phyloP scores from a whole-genome alignment of 345 rosid genomes.

The Geranium brycei region DNA sequence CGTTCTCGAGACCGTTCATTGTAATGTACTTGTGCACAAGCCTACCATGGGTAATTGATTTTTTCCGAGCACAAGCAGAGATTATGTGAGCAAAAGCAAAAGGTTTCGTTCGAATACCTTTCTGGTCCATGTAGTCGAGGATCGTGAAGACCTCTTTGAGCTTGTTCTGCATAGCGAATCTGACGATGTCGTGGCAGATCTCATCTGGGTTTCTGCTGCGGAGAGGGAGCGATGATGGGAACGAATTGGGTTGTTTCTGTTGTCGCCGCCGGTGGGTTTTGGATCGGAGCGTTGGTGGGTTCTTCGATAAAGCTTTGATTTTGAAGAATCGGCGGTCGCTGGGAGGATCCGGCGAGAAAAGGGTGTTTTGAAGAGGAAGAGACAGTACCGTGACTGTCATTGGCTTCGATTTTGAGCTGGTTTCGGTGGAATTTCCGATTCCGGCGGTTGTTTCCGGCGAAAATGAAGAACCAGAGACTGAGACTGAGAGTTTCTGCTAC shows the following conservation, averaged over 20 bases:
- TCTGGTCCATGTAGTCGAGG: constrained; percentile 51
- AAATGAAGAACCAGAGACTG: no score
- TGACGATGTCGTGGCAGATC: constrained; percentile 50
- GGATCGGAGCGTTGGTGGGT: no score
- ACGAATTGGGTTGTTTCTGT: constrained; percentile 15
- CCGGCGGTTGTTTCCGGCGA: no score
- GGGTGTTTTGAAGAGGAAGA: no score
- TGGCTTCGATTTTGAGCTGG: no score
- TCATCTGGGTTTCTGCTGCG: constrained; percentile 45
- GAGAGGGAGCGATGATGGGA: constrained; percentile 56
- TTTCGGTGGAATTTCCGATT: no score
- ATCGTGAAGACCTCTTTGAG: constrained; percentile 60
- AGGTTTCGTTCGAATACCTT: constrained; percentile 62
- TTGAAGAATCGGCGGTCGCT: no score
- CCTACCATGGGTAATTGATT: constrained; percentile 39
- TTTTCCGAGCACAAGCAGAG: constrained; percentile 56
- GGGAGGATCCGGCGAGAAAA: no score
- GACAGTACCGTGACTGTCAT: no score
- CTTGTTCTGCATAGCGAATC: constrained; percentile 49
- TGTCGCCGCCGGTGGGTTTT: no score
- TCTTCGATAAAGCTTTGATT: no score
- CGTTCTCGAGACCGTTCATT: constrained; percentile 57
- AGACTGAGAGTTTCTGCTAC: no score
- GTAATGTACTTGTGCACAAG: constrained; percentile 51
- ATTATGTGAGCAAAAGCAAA: constrained; percentile 67